Evolutionary conservation across 129 eudicot genomes (phyloP).

Genomic region (Flaveria linearis): DNA sequence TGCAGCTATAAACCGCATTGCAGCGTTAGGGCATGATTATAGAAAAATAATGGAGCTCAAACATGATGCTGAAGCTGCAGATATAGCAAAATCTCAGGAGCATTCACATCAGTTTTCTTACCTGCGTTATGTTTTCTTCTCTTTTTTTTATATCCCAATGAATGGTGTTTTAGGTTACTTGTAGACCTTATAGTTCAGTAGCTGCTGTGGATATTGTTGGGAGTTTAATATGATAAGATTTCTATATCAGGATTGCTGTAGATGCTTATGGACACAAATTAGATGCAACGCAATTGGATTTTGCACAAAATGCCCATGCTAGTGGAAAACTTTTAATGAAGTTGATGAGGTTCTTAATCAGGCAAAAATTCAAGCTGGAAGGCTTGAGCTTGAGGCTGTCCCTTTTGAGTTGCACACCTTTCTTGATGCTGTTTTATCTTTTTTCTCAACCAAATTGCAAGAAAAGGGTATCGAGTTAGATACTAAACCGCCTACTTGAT

Average conservation of each 20-base stretch:
- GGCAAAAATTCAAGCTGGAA: slow-evolving; percentile 91
- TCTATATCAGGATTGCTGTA: slow-evolving; percentile 75
- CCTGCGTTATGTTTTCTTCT: neutral
- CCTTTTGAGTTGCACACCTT: slow-evolving; percentile 75
- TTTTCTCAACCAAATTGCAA: slow-evolving; percentile 70
- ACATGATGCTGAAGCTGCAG: slow-evolving; percentile 91
- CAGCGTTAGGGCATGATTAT: slow-evolving; percentile 56
- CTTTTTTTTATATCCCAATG: slow-evolving; percentile 57
- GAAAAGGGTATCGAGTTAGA: slow-evolving; percentile 76
- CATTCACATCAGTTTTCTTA: neutral
- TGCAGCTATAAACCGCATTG: slow-evolving; percentile 63
- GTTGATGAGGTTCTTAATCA: slow-evolving; percentile 83
- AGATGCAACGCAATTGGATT: slow-evolving; percentile 68
- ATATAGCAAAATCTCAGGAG: slow-evolving; percentile 91
- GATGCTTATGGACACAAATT: slow-evolving; percentile 90
- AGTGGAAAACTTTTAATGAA: slow-evolving; percentile 80
- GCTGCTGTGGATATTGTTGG: neutral
- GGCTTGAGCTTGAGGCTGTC: slow-evolving; percentile 84
- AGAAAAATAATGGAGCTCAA: slow-evolving; percentile 68
- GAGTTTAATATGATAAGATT: neutral
- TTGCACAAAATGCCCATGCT: slow-evolving; percentile 77
- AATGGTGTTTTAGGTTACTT: slow-evolving; percentile 83
- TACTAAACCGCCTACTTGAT: too few species aligned
- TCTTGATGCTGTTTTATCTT: slow-evolving; percentile 76
- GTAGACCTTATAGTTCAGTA: neutral